Conservation (phyloP, 306 rosid species). For the Pueraria montana region DNA sequence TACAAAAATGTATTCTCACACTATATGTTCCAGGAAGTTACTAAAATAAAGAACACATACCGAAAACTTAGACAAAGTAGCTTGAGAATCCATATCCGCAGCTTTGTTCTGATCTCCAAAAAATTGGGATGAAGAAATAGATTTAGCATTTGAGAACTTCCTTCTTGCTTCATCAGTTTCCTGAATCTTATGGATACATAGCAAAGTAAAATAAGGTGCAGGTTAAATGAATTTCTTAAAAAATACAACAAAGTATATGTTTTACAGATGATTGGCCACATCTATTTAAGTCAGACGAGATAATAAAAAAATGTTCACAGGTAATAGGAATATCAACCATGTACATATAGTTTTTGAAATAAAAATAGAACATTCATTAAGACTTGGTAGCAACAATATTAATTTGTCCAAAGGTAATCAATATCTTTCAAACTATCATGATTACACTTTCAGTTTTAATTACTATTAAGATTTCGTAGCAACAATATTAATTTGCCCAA, state of each 20-base stretch:
- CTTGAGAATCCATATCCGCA: conserved; percentile 74
- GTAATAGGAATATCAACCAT: background rate
- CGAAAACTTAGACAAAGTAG: conserved; percentile 83
- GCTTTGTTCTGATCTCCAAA: conserved; percentile 87
- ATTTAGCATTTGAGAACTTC: conserved; percentile 95
- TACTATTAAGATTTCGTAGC: background rate
- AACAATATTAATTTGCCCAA: background rate
- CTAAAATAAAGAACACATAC: conserved; percentile 56
- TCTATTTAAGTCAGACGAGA: conserved; percentile 12
- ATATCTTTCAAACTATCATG: background rate
- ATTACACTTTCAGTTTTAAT: background rate
- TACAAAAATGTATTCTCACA: background rate
- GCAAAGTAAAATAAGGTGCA: conserved; percentile 29
- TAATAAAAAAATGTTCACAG: conserved; percentile 1
- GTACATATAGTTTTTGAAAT: background rate
- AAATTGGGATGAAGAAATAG: conserved; percentile 95
- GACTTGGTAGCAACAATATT: background rate
- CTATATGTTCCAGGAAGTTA: conserved; percentile 26
- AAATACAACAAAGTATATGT: background rate
- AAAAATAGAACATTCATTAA: background rate
- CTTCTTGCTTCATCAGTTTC: conserved; percentile 96
- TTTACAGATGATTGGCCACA: conserved; percentile 15
- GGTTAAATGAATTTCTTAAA: background rate
- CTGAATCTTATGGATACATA: conserved; percentile 60
- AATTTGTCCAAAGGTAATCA: background rate